Conservation (phyloP, 73 alveolate species). For the Tetrahymena thermophila region DNA sequence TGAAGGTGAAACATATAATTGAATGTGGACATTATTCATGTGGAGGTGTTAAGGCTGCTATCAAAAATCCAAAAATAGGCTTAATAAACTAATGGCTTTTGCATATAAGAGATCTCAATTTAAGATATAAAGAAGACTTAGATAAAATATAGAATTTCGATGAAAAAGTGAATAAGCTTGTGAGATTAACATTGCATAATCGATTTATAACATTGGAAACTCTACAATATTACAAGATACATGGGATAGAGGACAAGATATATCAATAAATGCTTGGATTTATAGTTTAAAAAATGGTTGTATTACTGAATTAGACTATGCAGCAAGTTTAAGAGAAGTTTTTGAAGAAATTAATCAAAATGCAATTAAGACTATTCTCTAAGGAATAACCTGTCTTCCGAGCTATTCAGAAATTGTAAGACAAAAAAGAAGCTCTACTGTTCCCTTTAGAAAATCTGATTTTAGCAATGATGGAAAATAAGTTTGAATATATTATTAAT, state of each 20-base stretch:
- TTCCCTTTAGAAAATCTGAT: neutral
- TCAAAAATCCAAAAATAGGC: neutral
- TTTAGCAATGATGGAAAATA: neutral
- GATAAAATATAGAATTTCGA: neutral
- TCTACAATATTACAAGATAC: neutral
- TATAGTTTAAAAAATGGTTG: neutral
- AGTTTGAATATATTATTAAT: neutral
- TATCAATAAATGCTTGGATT: neutral
- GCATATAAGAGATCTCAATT: neutral
- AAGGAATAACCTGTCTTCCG: neutral
- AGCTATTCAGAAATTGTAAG: neutral
- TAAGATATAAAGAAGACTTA: neutral
- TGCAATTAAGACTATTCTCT: neutral
- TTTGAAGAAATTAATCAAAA: neutral
- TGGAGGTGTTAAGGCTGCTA: slow-evolving; percentile 47
- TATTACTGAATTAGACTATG: neutral
- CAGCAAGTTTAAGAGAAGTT: neutral
- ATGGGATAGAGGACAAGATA: neutral
- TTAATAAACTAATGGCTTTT: neutral
- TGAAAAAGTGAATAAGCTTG: neutral
- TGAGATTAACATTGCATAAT: neutral
- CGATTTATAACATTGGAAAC: neutral
- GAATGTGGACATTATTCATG: slow-evolving; percentile 31
- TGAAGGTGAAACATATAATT: slow-evolving; percentile 13
- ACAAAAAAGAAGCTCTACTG: neutral